Percentiles rank a stretch among this genome's conserved stretches.
Evolutionary conservation across 345 rosid species (phyloP).

Genomic region (Toxicodendron radicans): DNA sequence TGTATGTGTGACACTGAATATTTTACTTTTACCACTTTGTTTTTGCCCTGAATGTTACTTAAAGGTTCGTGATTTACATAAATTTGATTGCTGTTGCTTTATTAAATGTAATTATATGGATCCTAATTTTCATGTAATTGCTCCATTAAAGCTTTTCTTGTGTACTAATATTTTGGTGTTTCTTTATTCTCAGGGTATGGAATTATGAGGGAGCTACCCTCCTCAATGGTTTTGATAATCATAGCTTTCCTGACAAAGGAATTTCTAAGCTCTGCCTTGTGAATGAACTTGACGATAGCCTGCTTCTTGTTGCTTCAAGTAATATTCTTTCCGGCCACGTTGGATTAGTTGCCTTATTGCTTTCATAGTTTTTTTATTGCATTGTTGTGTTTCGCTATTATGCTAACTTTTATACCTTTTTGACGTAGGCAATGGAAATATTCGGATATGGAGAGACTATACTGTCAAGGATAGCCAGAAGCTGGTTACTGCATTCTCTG

Average conservation of each 20-base stretch:
- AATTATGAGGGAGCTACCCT: conserved; percentile 56
- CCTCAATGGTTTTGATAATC: conserved; percentile 89
- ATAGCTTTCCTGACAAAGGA: conserved; percentile 85
- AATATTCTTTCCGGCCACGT: conserved; percentile 26
- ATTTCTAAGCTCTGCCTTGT: conserved; percentile 90
- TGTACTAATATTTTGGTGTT: conserved; percentile 26
- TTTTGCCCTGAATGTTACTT: background rate
- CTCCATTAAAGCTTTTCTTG: conserved; percentile 9
- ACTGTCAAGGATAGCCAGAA: conserved; percentile 71
- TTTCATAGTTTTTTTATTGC: background rate
- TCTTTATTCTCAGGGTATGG: conserved; percentile 73
- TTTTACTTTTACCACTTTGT: background rate
- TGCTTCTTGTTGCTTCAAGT: conserved; percentile 96
- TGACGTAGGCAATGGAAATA: conserved; percentile 80
- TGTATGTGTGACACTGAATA: background rate
- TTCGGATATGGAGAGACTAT: conserved; percentile 95
- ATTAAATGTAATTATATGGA: conserved; percentile 1
- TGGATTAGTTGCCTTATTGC: conserved; percentile 7
- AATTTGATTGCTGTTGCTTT: background rate
- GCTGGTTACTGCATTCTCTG: conserved; percentile 94
- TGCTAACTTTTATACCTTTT: conserved; percentile 22
- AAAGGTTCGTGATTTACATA: background rate
- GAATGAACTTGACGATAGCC: conserved; percentile 94
- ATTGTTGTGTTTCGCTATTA: background rate
- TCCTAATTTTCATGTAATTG: conserved; percentile 2